These are phyloP conservation scores for Bondarzewia mesenterica DNA, from an alignment of 1,284 basidiomycete species.

Conservation along the genomic window DNA sequence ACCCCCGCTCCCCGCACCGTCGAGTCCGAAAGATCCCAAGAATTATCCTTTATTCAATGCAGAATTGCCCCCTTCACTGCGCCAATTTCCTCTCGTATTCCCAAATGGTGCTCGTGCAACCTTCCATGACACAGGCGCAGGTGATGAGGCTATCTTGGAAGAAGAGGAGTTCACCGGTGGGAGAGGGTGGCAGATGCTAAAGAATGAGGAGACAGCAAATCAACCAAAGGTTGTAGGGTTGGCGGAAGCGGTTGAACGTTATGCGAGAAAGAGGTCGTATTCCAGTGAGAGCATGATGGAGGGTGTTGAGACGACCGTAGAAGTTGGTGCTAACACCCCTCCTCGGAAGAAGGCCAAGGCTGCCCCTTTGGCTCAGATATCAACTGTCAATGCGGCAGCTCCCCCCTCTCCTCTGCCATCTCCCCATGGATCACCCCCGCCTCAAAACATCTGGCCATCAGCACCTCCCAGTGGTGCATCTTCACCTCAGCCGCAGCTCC, in stretches of 20 bases:
- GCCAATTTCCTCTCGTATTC: constrained; percentile 68
- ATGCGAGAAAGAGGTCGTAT: constrained; percentile 70
- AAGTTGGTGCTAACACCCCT: constrained; percentile 40
- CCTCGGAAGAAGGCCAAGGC: constrained; percentile 70
- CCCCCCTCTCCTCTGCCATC: constrained; percentile 78
- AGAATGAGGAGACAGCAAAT: constrained; percentile 48
- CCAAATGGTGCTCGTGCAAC: constrained; percentile 71
- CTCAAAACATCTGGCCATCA: constrained; percentile 66
- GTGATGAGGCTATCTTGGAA: constrained; percentile 60
- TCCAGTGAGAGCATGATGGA: constrained; percentile 68
- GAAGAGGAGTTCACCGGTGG: constrained; percentile 62
- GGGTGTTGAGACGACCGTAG: constrained; percentile 54
- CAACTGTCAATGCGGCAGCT: constrained; percentile 57
- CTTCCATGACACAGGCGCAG: constrained; percentile 59
- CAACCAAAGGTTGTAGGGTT: constrained; percentile 50
- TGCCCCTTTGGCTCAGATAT: constrained; percentile 44
- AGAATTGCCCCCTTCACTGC: constrained; percentile 56
- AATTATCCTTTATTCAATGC: constrained; percentile 68
- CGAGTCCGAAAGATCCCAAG: constrained; percentile 69
- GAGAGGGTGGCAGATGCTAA: constrained; percentile 65
- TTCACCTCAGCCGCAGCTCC: constrained; percentile 55
- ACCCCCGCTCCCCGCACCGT: constrained; percentile 57
- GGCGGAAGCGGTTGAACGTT: constrained; percentile 71
- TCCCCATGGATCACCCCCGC: constrained; percentile 72
- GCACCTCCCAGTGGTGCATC: constrained; percentile 67